Base-by-base conservation (phyloP, 225 moss, liverwort and hornwort genomes). In the Pseudisothecium myosuroides region DNA sequence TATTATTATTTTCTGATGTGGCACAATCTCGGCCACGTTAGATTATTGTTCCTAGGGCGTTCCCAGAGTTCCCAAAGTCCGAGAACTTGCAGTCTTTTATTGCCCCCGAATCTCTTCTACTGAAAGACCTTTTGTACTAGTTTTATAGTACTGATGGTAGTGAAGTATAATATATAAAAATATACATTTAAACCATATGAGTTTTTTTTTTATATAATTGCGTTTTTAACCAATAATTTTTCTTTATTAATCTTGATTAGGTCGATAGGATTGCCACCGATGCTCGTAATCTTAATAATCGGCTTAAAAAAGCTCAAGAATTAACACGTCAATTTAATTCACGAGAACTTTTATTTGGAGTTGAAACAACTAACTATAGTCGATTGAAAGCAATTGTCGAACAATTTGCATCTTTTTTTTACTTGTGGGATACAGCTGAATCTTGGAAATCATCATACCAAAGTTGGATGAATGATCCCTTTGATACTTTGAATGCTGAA, bases 381-480 rank as follows among this genome's bases (percentile, higher is more conserved):
- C 82, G 58, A 41, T 80, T 98, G 32, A 96, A 95, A 52, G 90
- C 86, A 86, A 75, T 92, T 20, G 85, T 91, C 14, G 96, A 96
- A 12, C 88, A 94, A 58, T 98, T 96, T 92, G 82, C 94, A 74
- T 96, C 95, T 41, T 96, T 98, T 86, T 91, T 89, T 29, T 95
- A 96, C 27, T 83, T 98, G 28, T 98, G 96, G 98, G 76, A 92
- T 80, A 89, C 93, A 10, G 85, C 92, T 19, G 91, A 95, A 82
- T 91, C 71, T 61, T 98, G 95, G 96, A 95, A 94, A 87, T 90
- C 92, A 45, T 92, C 90, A 31, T 87, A 95, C 65, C 83, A 93
- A 68, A 91, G 89, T 80, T 96, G 96, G 98, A 96, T 96, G 96
- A 92, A 96, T 54, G 93, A 96, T 28, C 94, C 96, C 1, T 94